Percentiles rank a stretch among this genome's conserved stretches.
Conservation (phyloP, 1,284 basidiomycete genomes). For the Naganishia cerealis region DNA sequence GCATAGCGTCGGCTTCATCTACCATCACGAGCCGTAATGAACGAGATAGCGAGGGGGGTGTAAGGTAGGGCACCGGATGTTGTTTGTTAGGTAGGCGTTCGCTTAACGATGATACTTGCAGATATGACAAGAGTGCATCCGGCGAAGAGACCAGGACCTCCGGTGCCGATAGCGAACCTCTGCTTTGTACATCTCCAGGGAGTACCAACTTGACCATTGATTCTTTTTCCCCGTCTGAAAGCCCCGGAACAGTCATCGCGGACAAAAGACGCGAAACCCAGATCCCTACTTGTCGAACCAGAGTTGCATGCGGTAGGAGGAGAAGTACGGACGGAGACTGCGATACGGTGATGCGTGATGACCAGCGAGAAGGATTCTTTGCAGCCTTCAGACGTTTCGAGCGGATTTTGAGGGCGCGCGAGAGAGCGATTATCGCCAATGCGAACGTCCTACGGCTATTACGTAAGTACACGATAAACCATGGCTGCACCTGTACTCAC, state of each 20-base stretch:
- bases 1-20: slow-evolving; percentile 29
- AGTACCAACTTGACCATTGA: slow-evolving; percentile 3
- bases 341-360: background rate
- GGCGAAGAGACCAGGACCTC: slow-evolving; percentile 23
- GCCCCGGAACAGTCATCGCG: background rate
- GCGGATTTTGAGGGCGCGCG: slow-evolving; percentile 8
- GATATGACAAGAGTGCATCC: slow-evolving; percentile 4
- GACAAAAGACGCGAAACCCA: slow-evolving; percentile 14
- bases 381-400: background rate
- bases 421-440: slow-evolving; percentile 11
- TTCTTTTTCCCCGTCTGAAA: background rate
- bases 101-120: background rate
- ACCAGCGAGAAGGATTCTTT: background rate
- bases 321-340: slow-evolving; percentile 9
- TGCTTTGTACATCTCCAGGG: slow-evolving; percentile 1
- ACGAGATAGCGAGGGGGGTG: background rate
- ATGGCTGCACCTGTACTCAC: slow-evolving; percentile 10
- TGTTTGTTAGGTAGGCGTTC: background rate
- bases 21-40: slow-evolving; percentile 17
- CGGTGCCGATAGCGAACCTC: background rate
- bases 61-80: background rate
- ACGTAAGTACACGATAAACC: background rate
- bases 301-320: slow-evolving; percentile 24
- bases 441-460: slow-evolving; percentile 13
- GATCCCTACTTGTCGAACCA: slow-evolving; percentile 21